These are phyloP conservation scores for Remersonia thermophila DNA, from an alignment of 2,329 filamentous ascomycete species.

Conservation along the genomic window DNA sequence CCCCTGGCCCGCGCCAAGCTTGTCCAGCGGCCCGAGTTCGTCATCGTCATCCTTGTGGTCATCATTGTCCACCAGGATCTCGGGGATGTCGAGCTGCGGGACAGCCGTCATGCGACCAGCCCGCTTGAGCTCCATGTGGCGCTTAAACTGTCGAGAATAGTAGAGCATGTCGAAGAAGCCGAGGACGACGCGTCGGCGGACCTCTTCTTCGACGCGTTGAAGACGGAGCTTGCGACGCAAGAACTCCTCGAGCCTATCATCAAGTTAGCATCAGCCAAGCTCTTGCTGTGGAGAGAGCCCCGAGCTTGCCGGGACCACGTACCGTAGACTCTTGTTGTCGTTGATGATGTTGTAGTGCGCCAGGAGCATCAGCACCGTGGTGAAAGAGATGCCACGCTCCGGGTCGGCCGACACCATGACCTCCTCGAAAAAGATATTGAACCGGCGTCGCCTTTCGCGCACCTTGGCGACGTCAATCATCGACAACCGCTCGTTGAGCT, in stretches of 20 bases:
- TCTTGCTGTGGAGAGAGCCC: background rate
- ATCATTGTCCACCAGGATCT: slow-evolving; percentile 81
- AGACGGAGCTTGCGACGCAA: slow-evolving; percentile 77
- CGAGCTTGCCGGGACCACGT: slow-evolving; percentile 19
- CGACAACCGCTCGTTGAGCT: slow-evolving; percentile 59
- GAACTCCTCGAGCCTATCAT: slow-evolving; percentile 73
- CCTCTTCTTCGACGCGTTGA: slow-evolving; percentile 89
- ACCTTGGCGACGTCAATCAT: slow-evolving; percentile 66
- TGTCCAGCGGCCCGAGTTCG: slow-evolving; percentile 1
- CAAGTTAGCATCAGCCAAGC: background rate
- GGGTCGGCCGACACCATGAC: slow-evolving; percentile 87
- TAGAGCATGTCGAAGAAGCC: slow-evolving; percentile 93
- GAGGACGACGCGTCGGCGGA: slow-evolving; percentile 76
- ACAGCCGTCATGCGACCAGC: slow-evolving; percentile 64
- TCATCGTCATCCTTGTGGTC: slow-evolving; percentile 30
- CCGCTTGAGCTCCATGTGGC: slow-evolving; percentile 58
- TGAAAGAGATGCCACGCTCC: slow-evolving; percentile 82
- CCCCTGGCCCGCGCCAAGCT: slow-evolving; percentile 41
- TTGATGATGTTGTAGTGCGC: slow-evolving; percentile 98
- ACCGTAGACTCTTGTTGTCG: slow-evolving; percentile 88
- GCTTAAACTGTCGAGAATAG: slow-evolving; percentile 73
- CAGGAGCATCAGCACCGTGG: slow-evolving; percentile 82
- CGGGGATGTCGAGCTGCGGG: slow-evolving; percentile 72
- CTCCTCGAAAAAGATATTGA: slow-evolving; percentile 96
- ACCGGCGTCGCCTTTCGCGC: slow-evolving; percentile 59